Evolutionary conservation across 495 filamentous ascomycete genomes (phyloP).

Genomic region (Xylaria intraflava): DNA sequence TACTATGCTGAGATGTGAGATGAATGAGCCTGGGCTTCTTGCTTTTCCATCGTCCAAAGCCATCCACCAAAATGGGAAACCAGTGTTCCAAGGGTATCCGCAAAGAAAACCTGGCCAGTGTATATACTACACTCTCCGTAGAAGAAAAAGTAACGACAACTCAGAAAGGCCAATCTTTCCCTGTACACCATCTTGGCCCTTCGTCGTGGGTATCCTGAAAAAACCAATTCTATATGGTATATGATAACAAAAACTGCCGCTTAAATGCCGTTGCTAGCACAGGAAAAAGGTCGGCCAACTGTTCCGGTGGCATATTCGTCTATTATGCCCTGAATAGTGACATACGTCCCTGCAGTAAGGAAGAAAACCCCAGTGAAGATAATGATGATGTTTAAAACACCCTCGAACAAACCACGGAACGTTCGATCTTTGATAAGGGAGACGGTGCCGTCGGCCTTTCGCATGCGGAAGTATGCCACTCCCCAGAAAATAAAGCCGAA

Average conservation of each 20-base stretch:
- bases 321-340: conserved; percentile 62
- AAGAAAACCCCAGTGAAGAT: conserved; percentile 70
- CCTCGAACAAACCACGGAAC: conserved; percentile 54
- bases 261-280: conserved; percentile 53
- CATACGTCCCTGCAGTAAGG: conserved; percentile 71
- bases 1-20: conserved; percentile 21
- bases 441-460: conserved; percentile 58
- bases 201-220: conserved; percentile 7
- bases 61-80: background rate
- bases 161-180: background rate
- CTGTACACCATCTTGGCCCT: background rate
- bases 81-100: background rate
- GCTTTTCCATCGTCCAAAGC: background rate
- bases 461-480: conserved; percentile 78
- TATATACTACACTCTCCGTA: background rate
- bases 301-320: conserved; percentile 48
- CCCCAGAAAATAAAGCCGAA: conserved; percentile 96
- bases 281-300: conserved; percentile 57
- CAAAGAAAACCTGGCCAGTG: background rate
- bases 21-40: conserved; percentile 6
- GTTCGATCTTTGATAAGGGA: conserved; percentile 53
- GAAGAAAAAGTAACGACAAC: background rate
- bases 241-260: background rate
- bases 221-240: conserved; percentile 1
- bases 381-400: conserved; percentile 59